Percentiles rank a stretch among this genome's conserved stretches.
These are phyloP conservation scores for Chlamydomonas sphaeroides DNA, from an alignment of 139 green algal genomes.

Conservation along the genomic window DNA sequence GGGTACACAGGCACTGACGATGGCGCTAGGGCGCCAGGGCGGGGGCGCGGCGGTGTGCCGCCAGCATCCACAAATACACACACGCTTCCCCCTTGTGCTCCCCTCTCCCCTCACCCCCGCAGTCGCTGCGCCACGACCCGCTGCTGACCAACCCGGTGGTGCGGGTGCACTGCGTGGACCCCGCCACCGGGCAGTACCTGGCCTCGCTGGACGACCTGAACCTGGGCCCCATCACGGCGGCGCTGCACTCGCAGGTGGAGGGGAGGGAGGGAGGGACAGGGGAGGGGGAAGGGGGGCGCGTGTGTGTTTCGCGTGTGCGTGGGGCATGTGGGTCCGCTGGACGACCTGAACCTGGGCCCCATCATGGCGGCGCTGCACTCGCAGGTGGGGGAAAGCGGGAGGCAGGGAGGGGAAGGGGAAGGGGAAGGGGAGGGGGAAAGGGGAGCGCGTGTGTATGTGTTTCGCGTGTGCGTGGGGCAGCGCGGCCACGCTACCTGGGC, in stretches of 20 bases:
- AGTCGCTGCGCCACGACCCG: conserved; percentile 24
- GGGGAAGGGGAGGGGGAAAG: too few species aligned
- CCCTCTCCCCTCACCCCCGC: background rate
- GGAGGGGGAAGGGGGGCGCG: too few species aligned
- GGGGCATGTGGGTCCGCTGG: background rate
- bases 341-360: too few species aligned
- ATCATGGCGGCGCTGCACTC: too few species aligned
- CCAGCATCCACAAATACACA: background rate
- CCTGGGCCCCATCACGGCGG: background rate
- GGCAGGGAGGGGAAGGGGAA: too few species aligned
- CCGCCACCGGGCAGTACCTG: conserved; percentile 43
- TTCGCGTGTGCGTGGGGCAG: too few species aligned
- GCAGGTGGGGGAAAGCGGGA: too few species aligned
- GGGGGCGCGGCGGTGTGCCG: too few species aligned
- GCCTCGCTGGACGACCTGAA: conserved; percentile 14
- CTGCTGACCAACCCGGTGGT: conserved; percentile 56
- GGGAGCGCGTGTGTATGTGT: background rate
- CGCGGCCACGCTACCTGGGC: too few species aligned
- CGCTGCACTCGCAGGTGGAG: background rate
- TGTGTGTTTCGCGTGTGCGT: background rate
- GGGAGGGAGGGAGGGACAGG: background rate
- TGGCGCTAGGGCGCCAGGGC: too few species aligned
- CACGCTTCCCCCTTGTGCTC: background rate
- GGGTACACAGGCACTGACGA: too few species aligned
- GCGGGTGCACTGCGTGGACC: conserved; percentile 53